phyloP scores from a whole-genome alignment of 495 filamentous ascomycete genomes.

The Pseudoneurospora amorphoporcata region DNA sequence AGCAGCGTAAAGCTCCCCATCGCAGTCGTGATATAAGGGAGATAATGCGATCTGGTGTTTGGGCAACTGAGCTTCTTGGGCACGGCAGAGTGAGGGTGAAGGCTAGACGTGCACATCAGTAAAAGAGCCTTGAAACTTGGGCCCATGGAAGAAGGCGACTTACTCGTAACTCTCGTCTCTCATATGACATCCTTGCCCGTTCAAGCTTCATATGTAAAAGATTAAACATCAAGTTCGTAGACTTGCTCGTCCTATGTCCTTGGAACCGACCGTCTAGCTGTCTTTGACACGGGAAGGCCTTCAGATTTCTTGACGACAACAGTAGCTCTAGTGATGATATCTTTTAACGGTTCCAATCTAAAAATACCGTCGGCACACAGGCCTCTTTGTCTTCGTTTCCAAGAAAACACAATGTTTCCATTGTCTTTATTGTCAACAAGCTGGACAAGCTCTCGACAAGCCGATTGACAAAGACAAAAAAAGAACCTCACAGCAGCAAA shows the following conservation, averaged over 20 bases:
- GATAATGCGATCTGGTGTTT: too few species aligned
- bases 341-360: neutral
- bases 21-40: too few species aligned
- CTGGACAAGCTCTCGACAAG: neutral
- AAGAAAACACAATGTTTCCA: neutral
- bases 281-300: neutral
- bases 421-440: neutral
- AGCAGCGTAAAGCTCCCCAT: too few species aligned
- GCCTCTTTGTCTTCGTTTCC: neutral
- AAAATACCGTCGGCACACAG: neutral
- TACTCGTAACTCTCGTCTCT: neutral
- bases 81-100: too few species aligned
- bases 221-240: neutral
- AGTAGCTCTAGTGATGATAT: neutral
- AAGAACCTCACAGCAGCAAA: neutral
- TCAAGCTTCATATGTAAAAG: neutral
- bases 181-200: too few species aligned
- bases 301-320: neutral
- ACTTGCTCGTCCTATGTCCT: neutral
- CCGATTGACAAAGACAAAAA: neutral
- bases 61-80: fast-evolving
- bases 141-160: neutral
- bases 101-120: too few species aligned
- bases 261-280: neutral
- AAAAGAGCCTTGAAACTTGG: too few species aligned